Base-by-base conservation (phyloP, 2,329 filamentous ascomycete genomes). In the Aspergillus pseudoglaucus region DNA sequence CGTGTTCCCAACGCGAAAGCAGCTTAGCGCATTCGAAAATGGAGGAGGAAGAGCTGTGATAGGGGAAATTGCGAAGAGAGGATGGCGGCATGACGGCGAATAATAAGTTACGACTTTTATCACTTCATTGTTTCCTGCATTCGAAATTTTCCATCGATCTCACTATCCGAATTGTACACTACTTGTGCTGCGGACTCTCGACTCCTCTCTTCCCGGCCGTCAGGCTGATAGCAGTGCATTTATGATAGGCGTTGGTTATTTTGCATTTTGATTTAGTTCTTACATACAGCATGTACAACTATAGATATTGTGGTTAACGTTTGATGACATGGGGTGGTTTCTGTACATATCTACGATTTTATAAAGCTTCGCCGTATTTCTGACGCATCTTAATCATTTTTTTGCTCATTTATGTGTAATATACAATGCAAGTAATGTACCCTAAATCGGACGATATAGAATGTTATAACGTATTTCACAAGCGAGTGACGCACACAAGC, bases 1-100 rank as follows among this genome's bases (percentile, higher is more conserved):
- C 35, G 42, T 65, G 6, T 47, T 54, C 35, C 58, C 61, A 6
- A 64, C 63, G 4, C 12, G 46, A 6, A 51, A 56, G 37, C 63
- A 67, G 42, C 32, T 53, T 22, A 47, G 49, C 25, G 53, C 46
- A 14, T 57, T 58, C 27, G 45, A 51, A 10, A 46, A 59, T n/a
- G 50, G 45, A 20, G 20, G 46, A 17, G 42, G 37, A 39, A 39
- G 37, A 18, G 37, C 10, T 12, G 37, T 39, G 8, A 7, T 20
- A 10, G 15, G 37, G 17, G 37, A 39, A 20, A 20, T 18, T 12
- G 15, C 15, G 17, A 18, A 20, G 17, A 12, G 17, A 39, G 37
- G 33, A 37, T 37, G 33, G 33, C 17, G n/a, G 10, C 25, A 35
- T 15, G n/a, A 35, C 3, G n/a, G 15, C 33, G 33, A 35, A 7